Evolutionary conservation across 1,284 basidiomycete species (phyloP).

Genomic region (Sparassis latifolia): DNA sequence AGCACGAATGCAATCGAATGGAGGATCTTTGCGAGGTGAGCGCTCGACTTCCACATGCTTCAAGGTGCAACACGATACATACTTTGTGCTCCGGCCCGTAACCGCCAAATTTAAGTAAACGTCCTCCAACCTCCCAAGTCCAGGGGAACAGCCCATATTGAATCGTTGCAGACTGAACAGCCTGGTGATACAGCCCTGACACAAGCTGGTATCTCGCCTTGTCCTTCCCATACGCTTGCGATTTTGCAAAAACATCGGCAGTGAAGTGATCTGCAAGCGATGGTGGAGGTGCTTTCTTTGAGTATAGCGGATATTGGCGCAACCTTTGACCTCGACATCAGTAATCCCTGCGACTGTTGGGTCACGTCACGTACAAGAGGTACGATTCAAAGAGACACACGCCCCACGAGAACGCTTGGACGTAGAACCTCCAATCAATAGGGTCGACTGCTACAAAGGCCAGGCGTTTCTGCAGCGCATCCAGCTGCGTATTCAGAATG

Average conservation of each 20-base stretch:
- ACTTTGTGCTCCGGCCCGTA: conserved; percentile 67
- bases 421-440: conserved; percentile 30
- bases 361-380: conserved; percentile 50
- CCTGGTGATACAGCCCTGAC: conserved; percentile 68
- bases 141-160: conserved; percentile 75
- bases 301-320: conserved; percentile 83
- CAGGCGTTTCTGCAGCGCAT: conserved; percentile 42
- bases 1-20: conserved; percentile 81
- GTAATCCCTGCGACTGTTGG: background rate
- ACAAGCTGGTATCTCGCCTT: conserved; percentile 85
- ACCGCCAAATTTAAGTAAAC: conserved; percentile 43
- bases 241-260: conserved; percentile 76
- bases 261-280: conserved; percentile 72
- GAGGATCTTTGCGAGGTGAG: conserved; percentile 48
- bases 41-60: background rate
- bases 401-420: conserved; percentile 66
- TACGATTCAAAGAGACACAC: conserved; percentile 84
- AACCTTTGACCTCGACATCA: conserved; percentile 35
- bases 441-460: conserved; percentile 30
- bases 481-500: conserved; percentile 34
- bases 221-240: conserved; percentile 87
- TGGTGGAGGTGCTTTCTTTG: conserved; percentile 69
- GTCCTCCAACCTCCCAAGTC: conserved; percentile 66
- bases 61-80: conserved; percentile 13
- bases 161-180: conserved; percentile 66